Evolutionary conservation across 2,329 filamentous ascomycete genomes (phyloP), one percentile per base, ranked within the genome.

Genomic region (Cladophialophora bantiana): DNA sequence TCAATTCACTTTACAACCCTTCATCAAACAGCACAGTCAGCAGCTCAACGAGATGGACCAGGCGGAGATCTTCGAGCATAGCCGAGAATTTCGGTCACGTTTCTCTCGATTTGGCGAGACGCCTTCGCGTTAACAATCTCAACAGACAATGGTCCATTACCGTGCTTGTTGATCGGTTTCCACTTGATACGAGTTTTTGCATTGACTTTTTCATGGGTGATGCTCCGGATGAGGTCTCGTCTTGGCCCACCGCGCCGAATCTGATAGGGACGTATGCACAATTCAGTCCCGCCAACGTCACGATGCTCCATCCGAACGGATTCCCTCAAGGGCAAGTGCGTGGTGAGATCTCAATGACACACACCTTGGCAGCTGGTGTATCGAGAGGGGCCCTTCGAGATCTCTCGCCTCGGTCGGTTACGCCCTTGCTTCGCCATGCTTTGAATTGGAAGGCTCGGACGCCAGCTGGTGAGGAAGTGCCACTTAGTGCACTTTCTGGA

Each of bases 141-240:
- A 66, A 70, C 56, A 75, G 60, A 60, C 75, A 94, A 72, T 94
- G 91, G 86, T 83, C 88, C 31, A 87, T 86, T 71, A 91, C 90
- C 72, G 83, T 94, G 53, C 80, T 82, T 15, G 86, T 89, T 15
- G 72, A 75, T 55, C 74, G 72, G 67, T 74, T 86, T 65, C 86
- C 86, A 2, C 77, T 90, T 7, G 81, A 84, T 10, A 85, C 84
- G 0, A 86, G 89, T 0, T 92, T 89, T 73, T 83, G 82, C 62
- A 80, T 94, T 20, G 86, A 89, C 74, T 80, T 94, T 66, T 94
- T 93, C 77, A 75, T 93, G 1, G 90, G 88, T 0, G 75, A 82
- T 2, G 79, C 82, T 1, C 79, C 84, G 0, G 70, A 73, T 2
- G 79, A 87, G 45, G 73, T 80, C 1, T 69, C 70, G 4, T 72